Conservation (phyloP, 257 asterid genomes). For the Plantago elongata region DNA sequence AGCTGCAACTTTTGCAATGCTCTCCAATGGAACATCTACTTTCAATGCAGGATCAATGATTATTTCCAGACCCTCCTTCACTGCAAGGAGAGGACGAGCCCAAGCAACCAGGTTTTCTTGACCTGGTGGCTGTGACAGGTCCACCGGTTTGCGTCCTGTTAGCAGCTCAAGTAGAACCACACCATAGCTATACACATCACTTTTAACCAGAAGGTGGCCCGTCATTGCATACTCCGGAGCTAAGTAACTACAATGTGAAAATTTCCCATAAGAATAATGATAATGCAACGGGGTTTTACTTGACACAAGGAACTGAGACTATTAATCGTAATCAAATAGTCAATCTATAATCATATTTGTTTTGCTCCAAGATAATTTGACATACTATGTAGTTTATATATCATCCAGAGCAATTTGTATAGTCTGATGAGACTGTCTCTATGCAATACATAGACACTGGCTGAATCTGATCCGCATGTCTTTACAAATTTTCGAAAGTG, state of each 20-base stretch:
- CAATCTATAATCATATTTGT: no score
- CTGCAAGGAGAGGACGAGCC: constrained; percentile 79
- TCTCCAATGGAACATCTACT: constrained; percentile 38
- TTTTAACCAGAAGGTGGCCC: constrained; percentile 91
- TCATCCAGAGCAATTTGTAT: no score
- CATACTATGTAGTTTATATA: no score
- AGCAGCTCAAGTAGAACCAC: constrained; percentile 93
- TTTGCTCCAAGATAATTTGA: no score
- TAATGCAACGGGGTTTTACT: neutral
- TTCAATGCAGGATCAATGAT: constrained; percentile 51
- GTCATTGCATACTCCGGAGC: constrained; percentile 99
- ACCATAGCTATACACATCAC: constrained; percentile 95
- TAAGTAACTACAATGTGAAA: constrained; percentile 54
- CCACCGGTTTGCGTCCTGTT: constrained; percentile 86
- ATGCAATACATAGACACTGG: no score
- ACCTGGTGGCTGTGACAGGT: constrained; percentile 80
- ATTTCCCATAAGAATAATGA: constrained; percentile 4
- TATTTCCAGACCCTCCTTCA: constrained; percentile 54
- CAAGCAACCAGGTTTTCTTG: constrained; percentile 86
- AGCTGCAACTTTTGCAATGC: constrained; percentile 64
- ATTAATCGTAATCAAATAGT: no score
- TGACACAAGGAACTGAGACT: no score
- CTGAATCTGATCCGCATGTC: no score
- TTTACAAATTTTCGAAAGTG: no score
- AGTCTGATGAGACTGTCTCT: no score